phyloP scores from a whole-genome alignment of 2,329 filamentous ascomycete genomes.

The Beauveria brongniartii region DNA sequence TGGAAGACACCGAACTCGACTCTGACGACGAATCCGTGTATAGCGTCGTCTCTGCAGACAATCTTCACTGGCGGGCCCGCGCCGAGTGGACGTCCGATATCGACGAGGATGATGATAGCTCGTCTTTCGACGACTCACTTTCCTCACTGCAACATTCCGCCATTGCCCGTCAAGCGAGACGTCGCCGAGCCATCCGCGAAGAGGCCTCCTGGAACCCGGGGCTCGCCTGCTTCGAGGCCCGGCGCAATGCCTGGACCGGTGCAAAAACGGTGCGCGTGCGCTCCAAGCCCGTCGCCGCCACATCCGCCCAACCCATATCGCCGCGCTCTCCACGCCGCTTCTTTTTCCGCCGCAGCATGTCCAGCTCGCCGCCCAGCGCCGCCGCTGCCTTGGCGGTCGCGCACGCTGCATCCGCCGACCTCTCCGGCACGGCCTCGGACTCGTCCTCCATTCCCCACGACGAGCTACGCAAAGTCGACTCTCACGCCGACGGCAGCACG shows the following conservation, averaged over 20 bases:
- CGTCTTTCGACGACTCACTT: conserved; percentile 42
- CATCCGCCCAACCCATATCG: conserved; percentile 29
- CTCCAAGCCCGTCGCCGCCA: conserved; percentile 36
- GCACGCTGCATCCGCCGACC: conserved; percentile 19
- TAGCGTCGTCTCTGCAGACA: conserved; percentile 50
- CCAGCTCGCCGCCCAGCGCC: conserved; percentile 29
- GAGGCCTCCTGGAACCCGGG: conserved; percentile 75
- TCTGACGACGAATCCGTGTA: conserved; percentile 43
- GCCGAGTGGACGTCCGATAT: conserved; percentile 51
- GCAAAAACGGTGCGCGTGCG: conserved; percentile 54
- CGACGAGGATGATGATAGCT: conserved; percentile 38
- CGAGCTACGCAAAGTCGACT: conserved; percentile 24
- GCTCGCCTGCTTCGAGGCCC: conserved; percentile 66
- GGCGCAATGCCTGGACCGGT: conserved; percentile 79
- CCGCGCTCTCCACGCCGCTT: conserved; percentile 40
- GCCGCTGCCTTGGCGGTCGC: conserved; percentile 16
- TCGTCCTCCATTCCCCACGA: conserved; percentile 33
- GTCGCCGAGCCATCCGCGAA: conserved; percentile 49
- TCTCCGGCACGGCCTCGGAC: conserved; percentile 28
- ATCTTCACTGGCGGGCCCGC: conserved; percentile 39
- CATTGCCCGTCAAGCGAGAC: conserved; percentile 44
- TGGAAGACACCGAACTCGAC: conserved; percentile 32
- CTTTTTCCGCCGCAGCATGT: conserved; percentile 40
- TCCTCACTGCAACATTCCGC: conserved; percentile 31
- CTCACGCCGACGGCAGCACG: conserved; percentile 18